These are phyloP conservation scores for Aspergillus clavatus DNA, from an alignment of 2,329 filamentous ascomycete species.

Conservation along the genomic window DNA sequence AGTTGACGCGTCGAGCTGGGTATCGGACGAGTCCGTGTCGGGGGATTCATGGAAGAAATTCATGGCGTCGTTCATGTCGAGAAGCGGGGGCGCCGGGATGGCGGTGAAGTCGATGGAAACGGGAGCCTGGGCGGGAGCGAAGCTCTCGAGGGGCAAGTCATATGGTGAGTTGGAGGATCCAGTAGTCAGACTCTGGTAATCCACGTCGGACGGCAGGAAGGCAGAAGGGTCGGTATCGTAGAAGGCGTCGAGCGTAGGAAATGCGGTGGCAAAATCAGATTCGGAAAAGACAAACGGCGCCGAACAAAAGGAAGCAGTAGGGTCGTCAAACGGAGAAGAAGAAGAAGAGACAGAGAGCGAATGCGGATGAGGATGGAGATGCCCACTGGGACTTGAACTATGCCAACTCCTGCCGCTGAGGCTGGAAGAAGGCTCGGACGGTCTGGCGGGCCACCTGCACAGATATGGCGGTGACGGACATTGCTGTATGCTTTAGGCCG, in stretches of 20 bases:
- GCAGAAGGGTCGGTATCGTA: not conserved
- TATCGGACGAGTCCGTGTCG: not conserved
- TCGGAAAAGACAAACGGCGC: not conserved
- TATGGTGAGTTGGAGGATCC: not conserved
- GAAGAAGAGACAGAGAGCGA: too few relatives aligned
- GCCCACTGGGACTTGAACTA: not conserved
- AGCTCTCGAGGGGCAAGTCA: not conserved
- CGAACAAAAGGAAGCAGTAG: not conserved
- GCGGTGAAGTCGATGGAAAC: not conserved
- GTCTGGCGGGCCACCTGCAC: constrained; percentile 6
- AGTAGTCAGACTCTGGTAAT: not conserved
- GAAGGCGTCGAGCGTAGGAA: not conserved
- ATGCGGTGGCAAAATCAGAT: not conserved
- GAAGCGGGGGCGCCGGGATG: too few relatives aligned
- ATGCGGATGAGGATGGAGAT: not conserved
- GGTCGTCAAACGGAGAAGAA: not conserved
- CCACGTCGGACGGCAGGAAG: not conserved
- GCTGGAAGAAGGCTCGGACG: constrained; percentile 3
- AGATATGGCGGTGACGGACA: constrained; percentile 9
- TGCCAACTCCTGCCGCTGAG: not conserved
- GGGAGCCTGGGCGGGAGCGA: not conserved
- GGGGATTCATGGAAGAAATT: not conserved
- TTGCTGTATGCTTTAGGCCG: constrained; percentile 14
- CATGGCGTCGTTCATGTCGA: not conserved
- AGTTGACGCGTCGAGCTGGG: not conserved